Evolutionary conservation across 2,329 filamentous ascomycete species (phyloP).

Genomic region (Microsporum canis): DNA sequence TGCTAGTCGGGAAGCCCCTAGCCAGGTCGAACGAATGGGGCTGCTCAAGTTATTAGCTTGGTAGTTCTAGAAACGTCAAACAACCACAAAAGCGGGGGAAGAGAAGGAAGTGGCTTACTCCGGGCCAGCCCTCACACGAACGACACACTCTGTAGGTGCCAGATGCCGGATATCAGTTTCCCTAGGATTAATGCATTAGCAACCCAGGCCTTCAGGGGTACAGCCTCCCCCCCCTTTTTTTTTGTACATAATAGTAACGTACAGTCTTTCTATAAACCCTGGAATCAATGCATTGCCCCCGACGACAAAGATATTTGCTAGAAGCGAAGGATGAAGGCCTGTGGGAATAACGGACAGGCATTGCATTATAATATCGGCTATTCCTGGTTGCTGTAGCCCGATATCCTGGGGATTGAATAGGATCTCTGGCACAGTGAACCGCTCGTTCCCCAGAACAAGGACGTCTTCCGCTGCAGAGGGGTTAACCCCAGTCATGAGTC

Average conservation of each 20-base stretch:
- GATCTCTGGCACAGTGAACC: constrained; percentile 80
- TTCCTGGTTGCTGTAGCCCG: constrained; percentile 69
- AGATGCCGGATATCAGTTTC: constrained; percentile 59
- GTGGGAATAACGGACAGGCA: constrained; percentile 62
- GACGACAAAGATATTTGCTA: constrained; percentile 80
- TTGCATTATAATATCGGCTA: constrained; percentile 73
- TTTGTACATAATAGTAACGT: constrained; percentile 17
- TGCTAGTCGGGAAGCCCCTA: constrained; percentile 69
- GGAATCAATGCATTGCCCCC: constrained; percentile 72
- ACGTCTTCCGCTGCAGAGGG: constrained; percentile 58
- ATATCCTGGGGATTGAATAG: constrained; percentile 80
- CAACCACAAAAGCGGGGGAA: background rate
- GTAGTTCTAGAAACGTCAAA: constrained; percentile 3
- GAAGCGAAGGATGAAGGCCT: constrained; percentile 69
- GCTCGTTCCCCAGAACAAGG: constrained; percentile 78
- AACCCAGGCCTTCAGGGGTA: background rate
- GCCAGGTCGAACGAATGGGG: constrained; percentile 72
- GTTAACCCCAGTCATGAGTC: constrained; percentile 37
- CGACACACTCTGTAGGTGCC: constrained; percentile 64
- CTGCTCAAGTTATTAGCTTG: constrained; percentile 19
- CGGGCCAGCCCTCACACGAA: constrained; percentile 57
- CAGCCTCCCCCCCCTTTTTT: background rate
- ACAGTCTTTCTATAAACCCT: constrained; percentile 70
- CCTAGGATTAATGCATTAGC: constrained; percentile 24
- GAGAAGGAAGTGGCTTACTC: constrained; percentile 38